These are phyloP conservation scores for Penicillium dipodomyicola DNA, from an alignment of 495 filamentous ascomycete genomes.

Conservation along the genomic window DNA sequence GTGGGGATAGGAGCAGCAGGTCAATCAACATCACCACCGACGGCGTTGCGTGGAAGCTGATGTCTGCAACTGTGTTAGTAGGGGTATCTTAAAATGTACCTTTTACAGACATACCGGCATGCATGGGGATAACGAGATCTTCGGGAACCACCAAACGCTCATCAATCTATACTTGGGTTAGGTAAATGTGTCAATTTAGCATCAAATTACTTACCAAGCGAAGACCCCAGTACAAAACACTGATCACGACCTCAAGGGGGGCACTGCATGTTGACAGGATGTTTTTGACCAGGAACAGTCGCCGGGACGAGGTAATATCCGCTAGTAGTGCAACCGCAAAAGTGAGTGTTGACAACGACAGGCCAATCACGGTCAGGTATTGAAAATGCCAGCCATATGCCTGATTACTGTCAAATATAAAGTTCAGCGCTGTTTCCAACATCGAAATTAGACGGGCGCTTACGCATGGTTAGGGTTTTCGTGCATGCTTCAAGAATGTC, in stretches of 20 bases:
- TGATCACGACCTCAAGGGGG: conserved; percentile 79
- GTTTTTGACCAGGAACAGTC: conserved; percentile 74
- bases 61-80: conserved; percentile 46
- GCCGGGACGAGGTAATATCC: conserved; percentile 64
- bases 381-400: conserved; percentile 83
- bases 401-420: conserved; percentile 47
- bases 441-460: conserved; percentile 28
- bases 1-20: conserved; percentile 72
- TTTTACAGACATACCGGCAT: conserved; percentile 37
- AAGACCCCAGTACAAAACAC: conserved; percentile 81
- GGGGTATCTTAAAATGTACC: neutral
- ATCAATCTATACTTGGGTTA: conserved; percentile 53
- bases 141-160: conserved; percentile 57
- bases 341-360: conserved; percentile 64
- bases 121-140: conserved; percentile 41
- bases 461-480: conserved; percentile 49
- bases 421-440: conserved; percentile 1
- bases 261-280: conserved; percentile 66
- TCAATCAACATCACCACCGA: conserved; percentile 69
- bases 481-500: conserved; percentile 35
- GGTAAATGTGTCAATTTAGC: neutral
- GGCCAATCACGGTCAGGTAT: conserved; percentile 80
- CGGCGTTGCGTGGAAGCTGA: conserved; percentile 78
- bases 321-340: conserved; percentile 70
- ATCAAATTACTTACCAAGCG: conserved; percentile 35